Evolutionary conservation across 106 monocot species (phyloP).

Genomic region (Dioscorea alata): DNA sequence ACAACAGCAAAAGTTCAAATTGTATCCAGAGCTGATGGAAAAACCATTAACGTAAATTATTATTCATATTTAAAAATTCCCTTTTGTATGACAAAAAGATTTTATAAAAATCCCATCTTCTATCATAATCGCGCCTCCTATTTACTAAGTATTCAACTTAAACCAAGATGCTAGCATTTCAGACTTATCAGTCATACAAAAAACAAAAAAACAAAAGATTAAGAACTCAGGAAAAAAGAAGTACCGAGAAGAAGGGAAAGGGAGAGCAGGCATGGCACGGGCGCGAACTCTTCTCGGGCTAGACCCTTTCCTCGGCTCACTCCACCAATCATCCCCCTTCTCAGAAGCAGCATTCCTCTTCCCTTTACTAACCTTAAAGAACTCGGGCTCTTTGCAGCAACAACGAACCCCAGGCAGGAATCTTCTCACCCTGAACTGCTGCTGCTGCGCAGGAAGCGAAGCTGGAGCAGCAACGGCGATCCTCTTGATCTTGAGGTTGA

Average conservation of each 20-base stretch:
- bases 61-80: no score
- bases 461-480: neutral
- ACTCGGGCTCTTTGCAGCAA: slow-evolving; percentile 22
- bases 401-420: slow-evolving; percentile 8
- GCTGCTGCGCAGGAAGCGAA: neutral
- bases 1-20: no score
- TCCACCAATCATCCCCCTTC: slow-evolving; percentile 24
- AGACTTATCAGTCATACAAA: no score
- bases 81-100: no score
- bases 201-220: no score
- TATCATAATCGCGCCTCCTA: no score
- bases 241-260: slow-evolving; percentile 41
- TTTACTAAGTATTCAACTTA: no score
- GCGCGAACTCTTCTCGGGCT: slow-evolving; percentile 15
- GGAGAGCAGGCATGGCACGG: slow-evolving; percentile 24
- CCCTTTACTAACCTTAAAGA: neutral
- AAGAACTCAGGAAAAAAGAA: no score
- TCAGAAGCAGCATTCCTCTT: slow-evolving; percentile 14
- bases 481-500: slow-evolving; percentile 10
- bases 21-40: no score
- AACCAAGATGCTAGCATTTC: no score
- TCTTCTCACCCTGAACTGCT: slow-evolving; percentile 4
- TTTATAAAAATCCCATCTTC: no score
- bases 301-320: slow-evolving; percentile 16
- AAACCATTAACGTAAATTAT: no score